Evolutionary conservation across 2,329 filamentous ascomycete species (phyloP), one percentile per base, ranked within the genome.

Genomic region (Pseudogymnoascus pannorum): DNA sequence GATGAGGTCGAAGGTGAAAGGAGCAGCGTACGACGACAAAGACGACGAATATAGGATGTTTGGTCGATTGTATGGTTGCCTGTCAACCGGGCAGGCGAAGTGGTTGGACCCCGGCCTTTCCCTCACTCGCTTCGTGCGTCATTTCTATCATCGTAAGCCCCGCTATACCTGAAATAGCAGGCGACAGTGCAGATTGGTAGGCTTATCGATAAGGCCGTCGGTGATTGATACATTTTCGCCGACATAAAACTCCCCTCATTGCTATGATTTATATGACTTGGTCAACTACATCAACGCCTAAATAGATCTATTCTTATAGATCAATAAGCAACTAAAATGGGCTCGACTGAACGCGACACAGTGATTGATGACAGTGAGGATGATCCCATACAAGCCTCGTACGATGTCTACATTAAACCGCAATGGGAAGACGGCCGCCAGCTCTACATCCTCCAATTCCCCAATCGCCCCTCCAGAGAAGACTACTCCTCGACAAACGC

Each of bases 381-480:
- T 54, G 89, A 92, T 70, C 88, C 89, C 60, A 81, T 92, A 66
- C 80, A 88, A 60, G 81, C 86, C 42, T 85, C 82, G 64, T 97
- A 96, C 81, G 84, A 91, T 71, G 85, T 97, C 74, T 93, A 88
- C 76, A 86, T 96, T 71, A 96, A 92, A 68, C 88, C 91, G 20
- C 77, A 81, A 18, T 82, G 88, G 51, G 80, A 85, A 4, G 72
- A 75, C 14, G 78, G 79, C 69, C 85, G 84, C 63, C 82, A 87
- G 66, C 83, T 92, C 63, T 87, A 93, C 69, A 83, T 97, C 65
- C 83, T 99, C 51, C 92, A 97, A 77, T 95, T 96, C 74, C 88
- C 92, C 24, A 92, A 92, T 75, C 88, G 90, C 65, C 79, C 83
- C 40, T 81, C 87, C 65, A 74, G 71, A 60, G 67, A 73, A 59